Conservation (phyloP, 139 green algal species). For the Dunaliella sp. region DNA sequence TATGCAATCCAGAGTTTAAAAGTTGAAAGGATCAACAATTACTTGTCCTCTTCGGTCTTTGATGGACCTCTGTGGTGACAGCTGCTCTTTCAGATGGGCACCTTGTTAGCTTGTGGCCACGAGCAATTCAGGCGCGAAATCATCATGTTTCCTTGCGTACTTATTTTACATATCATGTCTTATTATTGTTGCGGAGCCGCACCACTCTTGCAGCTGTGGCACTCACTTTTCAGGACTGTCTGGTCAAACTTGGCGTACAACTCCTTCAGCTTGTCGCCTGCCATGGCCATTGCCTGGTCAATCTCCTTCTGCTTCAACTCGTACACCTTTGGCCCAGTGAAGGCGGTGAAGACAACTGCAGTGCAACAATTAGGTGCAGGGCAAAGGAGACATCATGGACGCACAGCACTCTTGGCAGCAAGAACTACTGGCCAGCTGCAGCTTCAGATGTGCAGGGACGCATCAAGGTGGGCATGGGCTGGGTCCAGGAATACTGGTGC, state of each 20-base stretch:
- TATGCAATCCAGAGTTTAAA: no score
- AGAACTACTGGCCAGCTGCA: neutral
- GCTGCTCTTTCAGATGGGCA: no score
- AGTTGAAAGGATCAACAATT: no score
- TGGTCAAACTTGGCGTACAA: constrained; percentile 13
- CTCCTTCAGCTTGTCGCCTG: constrained; percentile 3
- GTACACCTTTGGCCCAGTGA: constrained; percentile 13
- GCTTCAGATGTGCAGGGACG: neutral
- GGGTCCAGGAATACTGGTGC: neutral
- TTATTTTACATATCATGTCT: no score
- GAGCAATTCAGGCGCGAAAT: neutral
- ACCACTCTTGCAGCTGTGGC: no score
- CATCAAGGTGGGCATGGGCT: neutral
- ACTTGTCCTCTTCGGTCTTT: no score
- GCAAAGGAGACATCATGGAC: neutral
- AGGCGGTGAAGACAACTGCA: neutral
- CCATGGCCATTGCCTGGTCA: constrained; percentile 2
- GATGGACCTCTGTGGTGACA: no score
- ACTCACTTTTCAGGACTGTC: constrained; percentile 14
- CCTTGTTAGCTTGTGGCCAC: no score
- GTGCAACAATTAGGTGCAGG: no score
- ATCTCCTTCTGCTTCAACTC: constrained; percentile 6
- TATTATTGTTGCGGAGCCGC: no score
- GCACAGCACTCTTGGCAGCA: neutral
- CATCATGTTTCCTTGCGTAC: neutral